These are phyloP conservation scores for Wallacemonas sp. DNA, from an alignment of 208 protist genomes.

Conservation along the genomic window DNA sequence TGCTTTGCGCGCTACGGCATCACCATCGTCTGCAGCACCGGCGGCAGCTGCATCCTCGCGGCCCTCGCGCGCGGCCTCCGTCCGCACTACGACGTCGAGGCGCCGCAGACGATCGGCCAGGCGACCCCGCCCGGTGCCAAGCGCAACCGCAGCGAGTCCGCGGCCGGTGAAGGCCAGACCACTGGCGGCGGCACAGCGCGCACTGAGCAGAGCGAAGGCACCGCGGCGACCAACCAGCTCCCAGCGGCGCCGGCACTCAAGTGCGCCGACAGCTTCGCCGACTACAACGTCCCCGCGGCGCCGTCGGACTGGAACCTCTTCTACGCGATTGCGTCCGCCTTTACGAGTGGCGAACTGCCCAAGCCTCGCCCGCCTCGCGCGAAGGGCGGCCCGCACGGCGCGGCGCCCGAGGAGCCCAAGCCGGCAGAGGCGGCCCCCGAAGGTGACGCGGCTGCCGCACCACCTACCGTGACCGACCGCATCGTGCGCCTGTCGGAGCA, in stretches of 20 bases:
- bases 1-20: conserved; percentile 59
- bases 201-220: conserved; percentile 21
- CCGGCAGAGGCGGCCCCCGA: conserved; percentile 16
- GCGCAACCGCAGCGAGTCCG: conserved; percentile 7
- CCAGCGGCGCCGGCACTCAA: conserved; percentile 17
- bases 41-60: conserved; percentile 51
- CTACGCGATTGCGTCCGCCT: conserved; percentile 59
- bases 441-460: no score
- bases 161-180: conserved; percentile 1
- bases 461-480: conserved; percentile 26
- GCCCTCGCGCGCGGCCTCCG: conserved; percentile 56
- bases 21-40: conserved; percentile 57
- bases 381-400: background rate
- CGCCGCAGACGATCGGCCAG: conserved; percentile 17
- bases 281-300: conserved; percentile 28
- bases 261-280: conserved; percentile 22
- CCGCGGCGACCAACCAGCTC: background rate
- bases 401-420: conserved; percentile 9
- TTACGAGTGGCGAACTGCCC: conserved; percentile 39
- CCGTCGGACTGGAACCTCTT: conserved; percentile 65
- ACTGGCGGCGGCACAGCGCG: background rate
- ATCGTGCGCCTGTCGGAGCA: conserved; percentile 66
- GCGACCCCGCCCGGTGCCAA: conserved; percentile 22
- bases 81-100: conserved; percentile 28
- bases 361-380: background rate